Evolutionary conservation across 768 basidiomycete genomes (phyloP).

Genomic region (Tylopilus rubrobrunneus): DNA sequence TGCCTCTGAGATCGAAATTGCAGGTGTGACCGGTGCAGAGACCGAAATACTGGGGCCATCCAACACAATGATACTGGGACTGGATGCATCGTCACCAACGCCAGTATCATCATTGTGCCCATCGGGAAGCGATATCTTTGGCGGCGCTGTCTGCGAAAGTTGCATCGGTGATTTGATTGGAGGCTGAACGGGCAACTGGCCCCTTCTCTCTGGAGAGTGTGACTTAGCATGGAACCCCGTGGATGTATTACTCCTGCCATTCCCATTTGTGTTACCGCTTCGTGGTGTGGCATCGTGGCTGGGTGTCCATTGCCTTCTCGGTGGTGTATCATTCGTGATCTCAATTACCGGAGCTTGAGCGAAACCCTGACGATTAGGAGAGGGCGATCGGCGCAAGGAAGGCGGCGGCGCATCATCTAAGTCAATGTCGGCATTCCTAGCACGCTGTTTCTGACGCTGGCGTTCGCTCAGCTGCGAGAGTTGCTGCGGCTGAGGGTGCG

Average conservation of each 20-base stretch:
- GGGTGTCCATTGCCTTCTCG: conserved; percentile 29
- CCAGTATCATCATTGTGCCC: conserved; percentile 1
- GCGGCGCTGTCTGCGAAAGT: conserved; percentile 35
- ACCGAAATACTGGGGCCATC: conserved; percentile 27
- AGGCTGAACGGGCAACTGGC: not conserved
- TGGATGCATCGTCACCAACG: conserved; percentile 1
- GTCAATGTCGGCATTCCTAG: conserved; percentile 25
- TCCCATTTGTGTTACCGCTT: conserved; percentile 6
- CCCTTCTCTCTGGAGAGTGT: conserved; percentile 18
- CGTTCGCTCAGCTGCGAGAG: conserved; percentile 21
- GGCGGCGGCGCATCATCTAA: conserved; percentile 43
- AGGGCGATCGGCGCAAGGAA: conserved; percentile 38
- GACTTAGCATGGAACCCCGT: conserved; percentile 8
- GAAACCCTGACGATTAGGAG: conserved; percentile 18
- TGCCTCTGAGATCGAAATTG: conserved; percentile 21
- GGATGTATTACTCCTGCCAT: conserved; percentile 4
- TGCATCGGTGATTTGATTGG: conserved; percentile 3
- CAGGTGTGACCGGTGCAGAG: conserved; percentile 18
- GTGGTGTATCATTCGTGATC: conserved; percentile 26
- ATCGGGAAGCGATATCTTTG: conserved; percentile 38
- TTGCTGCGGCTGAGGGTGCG: conserved; percentile 10
- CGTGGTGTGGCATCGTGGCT: conserved; percentile 16
- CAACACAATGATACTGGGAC: conserved; percentile 32
- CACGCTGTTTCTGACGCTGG: conserved; percentile 25
- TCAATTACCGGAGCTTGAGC: conserved; percentile 25